These are phyloP conservation scores for Thermochaetoides thermophila DNA, from an alignment of 495 filamentous ascomycete species.

Conservation along the genomic window DNA sequence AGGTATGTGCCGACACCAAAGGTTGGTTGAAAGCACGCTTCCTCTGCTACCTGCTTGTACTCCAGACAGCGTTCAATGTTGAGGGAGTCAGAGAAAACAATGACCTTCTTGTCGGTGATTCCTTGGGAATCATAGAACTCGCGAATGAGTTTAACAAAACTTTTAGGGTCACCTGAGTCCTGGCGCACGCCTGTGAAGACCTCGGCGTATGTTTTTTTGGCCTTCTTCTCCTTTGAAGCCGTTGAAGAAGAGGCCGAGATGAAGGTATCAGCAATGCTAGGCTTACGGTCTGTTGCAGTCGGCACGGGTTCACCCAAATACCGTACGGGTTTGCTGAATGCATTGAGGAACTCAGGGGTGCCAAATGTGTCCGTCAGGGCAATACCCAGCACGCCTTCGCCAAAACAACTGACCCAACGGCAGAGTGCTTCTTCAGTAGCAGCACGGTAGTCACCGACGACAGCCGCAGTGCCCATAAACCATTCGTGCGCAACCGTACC, in stretches of 20 bases:
- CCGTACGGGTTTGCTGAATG: conserved; percentile 53
- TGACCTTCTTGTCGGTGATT: conserved; percentile 70
- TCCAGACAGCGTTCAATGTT: conserved; percentile 82
- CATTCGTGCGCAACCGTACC: conserved; percentile 97
- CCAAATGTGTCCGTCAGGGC: conserved; percentile 97
- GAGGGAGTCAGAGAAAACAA: conserved; percentile 95
- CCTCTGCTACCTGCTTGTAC: conserved; percentile 70
- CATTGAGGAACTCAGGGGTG: conserved; percentile 72
- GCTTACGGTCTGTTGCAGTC: conserved; percentile 7
- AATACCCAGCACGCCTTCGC: conserved; percentile 78
- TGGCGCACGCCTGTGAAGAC: conserved; percentile 81
- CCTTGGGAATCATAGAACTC: conserved; percentile 68
- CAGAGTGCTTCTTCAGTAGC: conserved; percentile 71
- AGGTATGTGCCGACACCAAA: conserved; percentile 95
- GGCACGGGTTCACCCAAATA: conserved; percentile 14
- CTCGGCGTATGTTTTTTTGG: conserved; percentile 56
- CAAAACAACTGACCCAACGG: conserved; percentile 86
- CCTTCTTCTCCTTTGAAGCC: conserved; percentile 5
- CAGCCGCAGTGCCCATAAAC: conserved; percentile 96
- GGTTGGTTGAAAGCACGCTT: conserved; percentile 61
- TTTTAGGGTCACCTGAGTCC: conserved; percentile 80
- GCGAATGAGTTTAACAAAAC: conserved; percentile 69
- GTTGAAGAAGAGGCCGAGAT: conserved; percentile 10
- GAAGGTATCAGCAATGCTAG: conserved; percentile 20
- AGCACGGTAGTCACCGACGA: conserved; percentile 67